phyloP scores from a whole-genome alignment of 805 yeast genomes.

The Schwanniomyces occidentalis region DNA sequence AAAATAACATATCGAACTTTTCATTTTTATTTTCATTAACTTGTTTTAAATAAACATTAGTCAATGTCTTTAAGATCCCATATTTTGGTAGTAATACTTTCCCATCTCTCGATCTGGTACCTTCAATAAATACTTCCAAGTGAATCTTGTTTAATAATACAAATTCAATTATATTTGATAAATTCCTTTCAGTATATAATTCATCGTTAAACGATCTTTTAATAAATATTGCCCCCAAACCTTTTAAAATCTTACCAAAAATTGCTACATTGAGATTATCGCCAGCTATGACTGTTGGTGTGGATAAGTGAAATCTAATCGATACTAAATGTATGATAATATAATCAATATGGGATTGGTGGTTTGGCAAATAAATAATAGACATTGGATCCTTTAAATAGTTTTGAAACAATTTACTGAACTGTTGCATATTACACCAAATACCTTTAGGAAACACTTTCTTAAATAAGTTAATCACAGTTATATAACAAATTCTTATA shows the following conservation, averaged over 20 bases:
- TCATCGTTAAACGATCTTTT: slow-evolving; percentile 48
- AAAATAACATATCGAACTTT: slow-evolving; percentile 37
- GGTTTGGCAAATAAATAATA: slow-evolving; percentile 56
- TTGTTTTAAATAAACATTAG: slow-evolving; percentile 47
- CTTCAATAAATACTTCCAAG: slow-evolving; percentile 63
- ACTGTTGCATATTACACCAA: slow-evolving; percentile 35
- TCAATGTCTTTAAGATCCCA: slow-evolving; percentile 56
- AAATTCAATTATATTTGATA: slow-evolving; percentile 49
- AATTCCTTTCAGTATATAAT: slow-evolving; percentile 47
- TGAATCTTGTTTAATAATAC: slow-evolving; percentile 48
- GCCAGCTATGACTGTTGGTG: slow-evolving; percentile 65
- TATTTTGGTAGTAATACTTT: slow-evolving; percentile 61
- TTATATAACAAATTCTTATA: slow-evolving; percentile 36
- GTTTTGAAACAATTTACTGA: slow-evolving; percentile 26
- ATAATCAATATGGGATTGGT: slow-evolving; percentile 63
- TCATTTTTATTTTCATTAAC: slow-evolving; percentile 15
- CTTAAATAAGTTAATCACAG: slow-evolving; percentile 31
- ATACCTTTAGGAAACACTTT: slow-evolving; percentile 46
- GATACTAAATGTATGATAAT: slow-evolving; percentile 56
- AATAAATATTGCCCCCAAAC: slow-evolving; percentile 58
- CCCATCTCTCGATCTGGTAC: slow-evolving; percentile 69
- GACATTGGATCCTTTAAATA: slow-evolving; percentile 44
- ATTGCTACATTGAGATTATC: slow-evolving; percentile 62
- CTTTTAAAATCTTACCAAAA: slow-evolving; percentile 50
- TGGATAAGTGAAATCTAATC: slow-evolving; percentile 52